These are phyloP conservation scores for Pseudocercospora ulei DNA, from an alignment of 2,329 filamentous ascomycete genomes.

Conservation along the genomic window DNA sequence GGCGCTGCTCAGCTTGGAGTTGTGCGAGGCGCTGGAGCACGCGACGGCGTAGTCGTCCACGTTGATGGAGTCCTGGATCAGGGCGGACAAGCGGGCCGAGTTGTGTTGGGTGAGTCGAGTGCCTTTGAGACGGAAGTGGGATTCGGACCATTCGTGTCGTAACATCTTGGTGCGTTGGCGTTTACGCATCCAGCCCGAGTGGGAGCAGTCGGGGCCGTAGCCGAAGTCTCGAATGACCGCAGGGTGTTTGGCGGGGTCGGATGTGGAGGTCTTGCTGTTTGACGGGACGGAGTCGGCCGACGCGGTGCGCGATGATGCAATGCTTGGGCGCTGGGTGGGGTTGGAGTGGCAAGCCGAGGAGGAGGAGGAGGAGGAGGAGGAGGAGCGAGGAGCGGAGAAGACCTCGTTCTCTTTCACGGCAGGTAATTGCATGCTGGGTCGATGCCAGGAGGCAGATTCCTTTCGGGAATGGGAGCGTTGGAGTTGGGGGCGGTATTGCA, in stretches of 20 bases:
- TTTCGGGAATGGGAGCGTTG: conserved; percentile 35
- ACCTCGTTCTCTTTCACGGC: conserved; percentile 53
- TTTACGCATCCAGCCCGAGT: conserved; percentile 90
- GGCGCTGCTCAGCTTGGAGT: conserved; percentile 72
- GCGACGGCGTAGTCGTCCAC: conserved; percentile 82
- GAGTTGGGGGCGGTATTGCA: conserved; percentile 58
- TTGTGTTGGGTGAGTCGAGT: conserved; percentile 57
- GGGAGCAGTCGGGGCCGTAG: conserved; percentile 37
- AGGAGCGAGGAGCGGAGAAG: conserved; percentile 20
- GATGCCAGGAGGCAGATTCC: conserved; percentile 42
- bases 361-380: conserved; percentile 17
- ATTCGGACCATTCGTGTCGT: conserved; percentile 86
- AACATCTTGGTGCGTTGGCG: conserved; percentile 71
- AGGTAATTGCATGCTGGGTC: conserved; percentile 61
- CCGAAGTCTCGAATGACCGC: conserved; percentile 28
- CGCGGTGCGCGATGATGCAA: conserved; percentile 21
- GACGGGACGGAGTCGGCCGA: conserved; percentile 20
- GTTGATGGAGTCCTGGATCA: conserved; percentile 69
- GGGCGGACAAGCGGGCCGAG: conserved; percentile 45
- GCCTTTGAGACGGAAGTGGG: conserved; percentile 72
- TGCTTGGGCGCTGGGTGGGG: conserved; percentile 38
- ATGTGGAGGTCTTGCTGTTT: conserved; percentile 19
- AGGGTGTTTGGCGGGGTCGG: conserved; percentile 31
- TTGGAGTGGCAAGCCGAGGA: conserved; percentile 23
- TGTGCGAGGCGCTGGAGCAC: conserved; percentile 65